phyloP scores from a whole-genome alignment of 2,329 filamentous ascomycete genomes.

The Botrytis porri region DNA sequence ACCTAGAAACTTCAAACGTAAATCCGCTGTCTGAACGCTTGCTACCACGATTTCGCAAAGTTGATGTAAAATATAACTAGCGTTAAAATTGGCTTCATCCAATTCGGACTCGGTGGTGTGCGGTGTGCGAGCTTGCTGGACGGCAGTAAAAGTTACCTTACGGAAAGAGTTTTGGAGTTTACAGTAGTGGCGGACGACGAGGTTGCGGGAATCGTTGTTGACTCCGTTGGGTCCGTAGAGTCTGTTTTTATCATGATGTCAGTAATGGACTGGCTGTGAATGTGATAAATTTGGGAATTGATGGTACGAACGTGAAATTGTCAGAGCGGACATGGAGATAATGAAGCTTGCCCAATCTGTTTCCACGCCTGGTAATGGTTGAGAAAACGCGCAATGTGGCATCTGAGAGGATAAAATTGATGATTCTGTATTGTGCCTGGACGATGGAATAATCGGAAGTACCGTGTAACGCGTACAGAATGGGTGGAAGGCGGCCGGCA shows the following conservation, averaged over 20 bases:
- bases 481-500: not conserved
- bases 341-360: not conserved
- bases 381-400: not conserved
- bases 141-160: not conserved
- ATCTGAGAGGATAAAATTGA: not conserved
- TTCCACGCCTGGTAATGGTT: not conserved
- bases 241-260: not conserved
- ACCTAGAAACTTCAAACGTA: not conserved
- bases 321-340: not conserved
- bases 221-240: not conserved
- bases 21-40: not conserved
- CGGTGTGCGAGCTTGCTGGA: not conserved
- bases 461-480: not conserved
- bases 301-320: not conserved
- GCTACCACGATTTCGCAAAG: not conserved
- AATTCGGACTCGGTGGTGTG: not conserved
- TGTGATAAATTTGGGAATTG: not conserved
- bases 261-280: not conserved
- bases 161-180: not conserved
- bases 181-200: not conserved
- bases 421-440: not conserved
- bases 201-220: not conserved
- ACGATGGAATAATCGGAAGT: not conserved
- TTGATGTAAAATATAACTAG: accelerated
- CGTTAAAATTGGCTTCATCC: not conserved